Percentiles rank a stretch among this genome's conserved stretches.
These are phyloP conservation scores for Phaeosphaeriaceae sp. DNA, from an alignment of 2,329 filamentous ascomycete species.

Conservation along the genomic window DNA sequence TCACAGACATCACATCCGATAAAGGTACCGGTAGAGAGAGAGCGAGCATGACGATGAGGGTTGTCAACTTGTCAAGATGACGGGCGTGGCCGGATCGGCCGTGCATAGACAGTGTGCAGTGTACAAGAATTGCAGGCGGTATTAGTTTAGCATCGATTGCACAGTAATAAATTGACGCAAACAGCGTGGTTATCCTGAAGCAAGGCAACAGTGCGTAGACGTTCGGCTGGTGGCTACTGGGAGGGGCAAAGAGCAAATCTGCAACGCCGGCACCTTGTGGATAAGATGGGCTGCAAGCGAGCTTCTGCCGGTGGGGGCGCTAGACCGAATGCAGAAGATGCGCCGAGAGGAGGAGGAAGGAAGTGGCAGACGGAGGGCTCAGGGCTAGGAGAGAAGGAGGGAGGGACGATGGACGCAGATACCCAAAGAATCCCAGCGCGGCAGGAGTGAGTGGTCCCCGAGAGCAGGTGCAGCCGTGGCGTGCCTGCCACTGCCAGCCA, in stretches of 20 bases:
- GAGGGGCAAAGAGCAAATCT: slow-evolving; percentile 23
- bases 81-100: background rate
- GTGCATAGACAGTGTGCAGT: background rate
- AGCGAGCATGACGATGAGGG: too few relatives aligned
- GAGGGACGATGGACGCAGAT: too few relatives aligned
- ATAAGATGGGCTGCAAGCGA: slow-evolving; percentile 21
- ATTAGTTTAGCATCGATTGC: too few relatives aligned
- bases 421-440: too few relatives aligned
- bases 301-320: slow-evolving; percentile 7
- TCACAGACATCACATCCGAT: too few relatives aligned
- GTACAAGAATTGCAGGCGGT: too few relatives aligned
- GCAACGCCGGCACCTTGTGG: slow-evolving; percentile 19
- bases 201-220: background rate
- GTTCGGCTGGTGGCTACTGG: background rate
- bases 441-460: background rate
- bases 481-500: too few relatives aligned
- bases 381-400: too few relatives aligned
- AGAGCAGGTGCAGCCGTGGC: too few relatives aligned
- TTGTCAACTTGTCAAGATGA: slow-evolving; percentile 7
- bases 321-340: slow-evolving; percentile 15
- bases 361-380: too few relatives aligned
- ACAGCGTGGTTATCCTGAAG: background rate
- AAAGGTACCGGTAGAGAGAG: too few relatives aligned
- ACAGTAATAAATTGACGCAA: slow-evolving; percentile 1
- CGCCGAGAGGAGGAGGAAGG: slow-evolving; percentile 6